Evolutionary conservation across 129 eudicot species (phyloP), one percentile per base, ranked within the genome.

Genomic region (Cynara cardunculus): DNA sequence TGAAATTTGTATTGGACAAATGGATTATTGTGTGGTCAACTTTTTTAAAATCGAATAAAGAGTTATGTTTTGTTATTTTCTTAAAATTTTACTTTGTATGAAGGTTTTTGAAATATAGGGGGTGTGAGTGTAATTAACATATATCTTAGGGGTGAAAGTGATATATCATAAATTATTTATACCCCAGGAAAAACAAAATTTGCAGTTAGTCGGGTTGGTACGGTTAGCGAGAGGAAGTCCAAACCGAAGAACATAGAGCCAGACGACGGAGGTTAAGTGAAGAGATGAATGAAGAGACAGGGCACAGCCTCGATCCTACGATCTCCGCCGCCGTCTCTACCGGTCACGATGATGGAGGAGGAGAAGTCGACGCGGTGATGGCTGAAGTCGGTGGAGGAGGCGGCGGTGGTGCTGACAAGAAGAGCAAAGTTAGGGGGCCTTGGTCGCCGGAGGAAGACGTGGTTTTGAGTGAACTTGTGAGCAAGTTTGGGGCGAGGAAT

Each of bases 381-480:
- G 59, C n/a, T 2, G 84, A 37, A 10, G 85, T 21, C 28, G 81
- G 79, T 22, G 82, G 78, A 32, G 84, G 78, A 61, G 61, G 37
- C 31, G 53, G 69, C 2, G 74, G 70, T 37, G 78, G 64, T 6
- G 78, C 22, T 30, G 77, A 72, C 1, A 78, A 76, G 22, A 71
- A 53, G 77, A 25, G 81, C 70, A 80, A 86, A 62, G 86, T 91
- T 0, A 87, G 81, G 73, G 97, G 90, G 3, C 86, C 95, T 1
- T 92, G 97, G 97, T 86, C 94, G 74, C 86, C 83, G 53, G 88
- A 92, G 68, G 97, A 92, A 75, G 97, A 92, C 75, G 90, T 59
- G 46, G 37, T 90, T 4, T 64, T 92, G 10, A 75, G 90, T 66
- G 80, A 80, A 25, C 83, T 92, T 4, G 97, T 92, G 66, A 31